Conservation (phyloP, 306 rosid genomes). For the Phaseolus lunatus region DNA sequence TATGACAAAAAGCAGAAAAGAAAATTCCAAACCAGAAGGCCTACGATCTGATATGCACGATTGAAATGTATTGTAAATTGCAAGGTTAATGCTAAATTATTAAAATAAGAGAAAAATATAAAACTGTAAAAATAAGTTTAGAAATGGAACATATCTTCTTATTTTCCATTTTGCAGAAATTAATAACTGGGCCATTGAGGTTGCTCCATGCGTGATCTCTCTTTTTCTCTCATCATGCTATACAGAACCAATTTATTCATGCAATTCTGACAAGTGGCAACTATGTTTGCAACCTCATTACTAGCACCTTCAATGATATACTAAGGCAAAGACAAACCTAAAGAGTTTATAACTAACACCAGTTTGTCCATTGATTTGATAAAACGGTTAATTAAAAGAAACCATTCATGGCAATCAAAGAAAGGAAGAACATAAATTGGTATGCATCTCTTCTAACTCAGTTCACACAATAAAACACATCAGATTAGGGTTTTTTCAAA, state of each 20-base stretch:
- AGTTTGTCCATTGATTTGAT: background rate
- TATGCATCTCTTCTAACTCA: no score
- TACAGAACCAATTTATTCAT: background rate
- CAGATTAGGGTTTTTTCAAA: no score
- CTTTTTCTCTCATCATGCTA: background rate
- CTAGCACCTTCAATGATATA: background rate
- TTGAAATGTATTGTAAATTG: no score
- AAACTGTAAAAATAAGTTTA: background rate
- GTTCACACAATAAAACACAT: no score
- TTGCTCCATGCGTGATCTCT: background rate
- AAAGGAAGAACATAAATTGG: no score
- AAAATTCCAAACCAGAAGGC: background rate
- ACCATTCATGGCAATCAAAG: no score
- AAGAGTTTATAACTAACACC: no score
- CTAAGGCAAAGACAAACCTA: background rate
- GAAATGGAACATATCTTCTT: background rate
- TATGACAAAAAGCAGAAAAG: background rate
- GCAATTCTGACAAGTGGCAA: background rate
- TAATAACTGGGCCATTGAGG: background rate
- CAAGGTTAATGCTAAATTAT: background rate
- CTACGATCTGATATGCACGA: no score
- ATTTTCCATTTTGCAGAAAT: background rate
- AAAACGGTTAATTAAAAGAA: background rate
- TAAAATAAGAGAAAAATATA: background rate
- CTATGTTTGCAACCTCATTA: slow-evolving; percentile 5